These are phyloP conservation scores for Lactifluus piperatus DNA, from an alignment of 768 basidiomycete species.

Conservation along the genomic window DNA sequence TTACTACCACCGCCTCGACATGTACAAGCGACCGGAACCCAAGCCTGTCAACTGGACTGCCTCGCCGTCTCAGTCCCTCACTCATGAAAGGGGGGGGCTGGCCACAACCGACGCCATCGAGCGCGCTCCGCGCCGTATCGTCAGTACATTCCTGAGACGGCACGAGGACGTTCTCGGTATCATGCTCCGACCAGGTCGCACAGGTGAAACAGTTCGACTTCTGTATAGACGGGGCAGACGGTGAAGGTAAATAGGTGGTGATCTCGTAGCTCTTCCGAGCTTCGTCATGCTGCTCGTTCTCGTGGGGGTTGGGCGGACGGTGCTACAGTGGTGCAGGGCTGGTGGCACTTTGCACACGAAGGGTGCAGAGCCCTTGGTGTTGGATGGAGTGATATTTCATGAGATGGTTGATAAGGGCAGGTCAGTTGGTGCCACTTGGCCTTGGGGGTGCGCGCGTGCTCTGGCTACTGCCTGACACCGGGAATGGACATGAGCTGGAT, in stretches of 20 bases:
- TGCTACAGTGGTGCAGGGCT: no score
- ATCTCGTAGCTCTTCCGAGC: conserved; percentile 37
- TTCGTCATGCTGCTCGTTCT: conserved; percentile 33
- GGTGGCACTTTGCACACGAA: no score
- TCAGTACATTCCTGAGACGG: conserved; percentile 30
- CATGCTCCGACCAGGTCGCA: conserved; percentile 30
- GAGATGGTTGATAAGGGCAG: no score
- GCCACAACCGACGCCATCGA: not conserved
- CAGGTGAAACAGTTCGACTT: not conserved
- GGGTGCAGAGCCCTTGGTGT: no score
- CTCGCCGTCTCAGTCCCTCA: not conserved
- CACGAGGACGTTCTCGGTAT: conserved; percentile 32
- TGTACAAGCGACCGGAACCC: not conserved
- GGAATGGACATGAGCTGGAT: no score
- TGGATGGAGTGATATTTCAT: no score
- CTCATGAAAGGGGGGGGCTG: not conserved
- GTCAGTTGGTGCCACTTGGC: no score
- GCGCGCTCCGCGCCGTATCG: not conserved
- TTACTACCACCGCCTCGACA: not conserved
- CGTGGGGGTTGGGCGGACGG: not conserved
- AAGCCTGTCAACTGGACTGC: not conserved
- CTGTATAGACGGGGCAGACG: not conserved
- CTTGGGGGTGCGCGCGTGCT: no score
- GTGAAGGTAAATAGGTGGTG: not conserved
- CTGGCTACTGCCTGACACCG: no score